A percentile compares a stretch with the other conserved stretches of the same genome.
These are phyloP conservation scores for Protoeuglena noctilucae DNA, from an alignment of 139 green algal genomes.

Conservation along the genomic window DNA sequence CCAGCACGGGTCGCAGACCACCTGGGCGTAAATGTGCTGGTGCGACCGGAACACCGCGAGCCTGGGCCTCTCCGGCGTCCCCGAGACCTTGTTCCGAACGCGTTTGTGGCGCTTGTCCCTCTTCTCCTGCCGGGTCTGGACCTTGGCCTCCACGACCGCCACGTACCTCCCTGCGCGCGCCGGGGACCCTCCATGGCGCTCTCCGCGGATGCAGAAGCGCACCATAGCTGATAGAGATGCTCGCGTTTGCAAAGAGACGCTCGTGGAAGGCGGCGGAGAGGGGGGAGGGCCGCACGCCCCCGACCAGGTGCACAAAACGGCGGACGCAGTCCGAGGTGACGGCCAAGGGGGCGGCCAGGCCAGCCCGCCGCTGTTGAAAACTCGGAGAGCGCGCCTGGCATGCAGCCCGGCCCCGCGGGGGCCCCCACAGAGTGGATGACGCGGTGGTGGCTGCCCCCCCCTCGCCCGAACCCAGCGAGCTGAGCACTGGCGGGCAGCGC, in stretches of 20 bases:
- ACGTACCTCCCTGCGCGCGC: neutral
- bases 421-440: no score
- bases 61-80: slow-evolving; percentile 72
- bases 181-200: neutral
- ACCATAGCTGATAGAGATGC: neutral
- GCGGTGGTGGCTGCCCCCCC: no score
- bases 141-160: neutral
- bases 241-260: neutral
- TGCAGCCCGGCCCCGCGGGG: no score
- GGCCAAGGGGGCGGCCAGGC: no score
- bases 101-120: slow-evolving; percentile 36
- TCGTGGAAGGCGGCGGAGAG: neutral
- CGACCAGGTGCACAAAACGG: no score
- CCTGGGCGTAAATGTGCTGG: slow-evolving; percentile 94
- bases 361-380: no score
- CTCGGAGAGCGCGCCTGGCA: no score
- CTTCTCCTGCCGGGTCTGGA: slow-evolving; percentile 13
- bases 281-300: neutral
- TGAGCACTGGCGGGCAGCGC: no score
- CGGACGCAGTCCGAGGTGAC: no score
- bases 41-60: slow-evolving; percentile 89
- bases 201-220: neutral
- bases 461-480: no score
- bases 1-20: slow-evolving; percentile 9
- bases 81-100: slow-evolving; percentile 51